phyloP scores from a whole-genome alignment of 2,329 filamentous ascomycete genomes.

The Rhinocladiella mackenziei region DNA sequence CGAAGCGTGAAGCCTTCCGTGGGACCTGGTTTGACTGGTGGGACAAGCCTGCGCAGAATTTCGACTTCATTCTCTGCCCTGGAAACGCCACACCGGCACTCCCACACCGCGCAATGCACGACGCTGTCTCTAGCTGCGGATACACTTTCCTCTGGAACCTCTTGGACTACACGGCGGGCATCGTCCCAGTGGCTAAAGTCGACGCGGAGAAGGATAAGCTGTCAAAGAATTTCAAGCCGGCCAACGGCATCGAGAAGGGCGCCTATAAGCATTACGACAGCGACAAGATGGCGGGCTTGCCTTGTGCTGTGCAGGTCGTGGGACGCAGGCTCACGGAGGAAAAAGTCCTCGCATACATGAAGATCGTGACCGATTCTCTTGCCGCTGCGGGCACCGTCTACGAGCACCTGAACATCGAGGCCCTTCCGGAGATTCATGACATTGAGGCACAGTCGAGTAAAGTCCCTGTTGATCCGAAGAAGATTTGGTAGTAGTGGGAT shows the following conservation, averaged over 20 bases:
- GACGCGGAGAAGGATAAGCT: conserved; percentile 67
- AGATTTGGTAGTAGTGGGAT: conserved; percentile 9
- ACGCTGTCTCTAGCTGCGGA: conserved; percentile 79
- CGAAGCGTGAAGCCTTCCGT: conserved; percentile 72
- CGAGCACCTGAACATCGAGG: conserved; percentile 46
- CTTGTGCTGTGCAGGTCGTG: conserved; percentile 80
- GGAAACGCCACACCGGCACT: conserved; percentile 87
- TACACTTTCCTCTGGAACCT: conserved; percentile 94
- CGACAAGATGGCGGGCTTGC: conserved; percentile 76
- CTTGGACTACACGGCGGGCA: conserved; percentile 80
- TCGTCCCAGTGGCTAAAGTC: conserved; percentile 81
- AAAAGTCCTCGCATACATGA: conserved; percentile 79
- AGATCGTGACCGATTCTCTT: conserved; percentile 69
- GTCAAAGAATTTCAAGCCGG: conserved; percentile 39
- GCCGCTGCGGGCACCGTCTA: conserved; percentile 52
- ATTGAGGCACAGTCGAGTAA: conserved; percentile 6
- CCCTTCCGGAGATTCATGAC: conserved; percentile 17
- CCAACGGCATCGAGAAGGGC: conserved; percentile 76
- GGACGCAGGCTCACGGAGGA: conserved; percentile 78
- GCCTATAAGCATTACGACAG: conserved; percentile 86
- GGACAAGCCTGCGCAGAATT: conserved; percentile 61
- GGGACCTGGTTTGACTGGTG: conserved; percentile 81
- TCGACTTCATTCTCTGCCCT: conserved; percentile 79
- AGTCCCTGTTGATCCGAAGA: conserved; percentile 12
- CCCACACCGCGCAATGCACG: conserved; percentile 79